phyloP scores from a whole-genome alignment of 345 rosid genomes.

The Durio zibethinus region DNA sequence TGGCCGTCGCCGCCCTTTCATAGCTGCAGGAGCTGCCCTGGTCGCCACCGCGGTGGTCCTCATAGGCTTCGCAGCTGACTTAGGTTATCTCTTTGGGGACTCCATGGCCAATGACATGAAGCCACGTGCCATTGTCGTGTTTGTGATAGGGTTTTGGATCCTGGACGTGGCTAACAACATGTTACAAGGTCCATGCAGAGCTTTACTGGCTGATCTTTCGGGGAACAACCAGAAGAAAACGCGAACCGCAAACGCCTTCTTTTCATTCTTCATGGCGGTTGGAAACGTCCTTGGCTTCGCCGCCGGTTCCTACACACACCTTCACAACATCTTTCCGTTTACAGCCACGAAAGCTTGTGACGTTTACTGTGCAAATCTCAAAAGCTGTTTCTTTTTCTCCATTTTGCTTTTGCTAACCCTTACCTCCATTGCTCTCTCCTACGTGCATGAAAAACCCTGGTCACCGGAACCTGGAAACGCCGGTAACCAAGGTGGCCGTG shows the following conservation, averaged over 20 bases:
- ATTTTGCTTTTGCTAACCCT: slow-evolving; percentile 45
- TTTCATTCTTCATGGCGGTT: slow-evolving; percentile 87
- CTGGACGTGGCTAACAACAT: slow-evolving; percentile 75
- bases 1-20: slow-evolving; percentile 73
- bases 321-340: slow-evolving; percentile 61
- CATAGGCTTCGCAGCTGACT: slow-evolving; percentile 60
- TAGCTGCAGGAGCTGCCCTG: slow-evolving; percentile 38
- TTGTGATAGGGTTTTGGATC: slow-evolving; percentile 68
- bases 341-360: slow-evolving; percentile 68
- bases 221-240: slow-evolving; percentile 49
- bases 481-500: neutral
- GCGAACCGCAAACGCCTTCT: slow-evolving; percentile 56
- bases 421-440: slow-evolving; percentile 40
- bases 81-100: slow-evolving; percentile 54
- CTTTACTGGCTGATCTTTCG: slow-evolving; percentile 78
- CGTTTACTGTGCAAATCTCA: slow-evolving; percentile 79
- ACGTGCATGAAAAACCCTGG: slow-evolving; percentile 44
- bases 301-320: slow-evolving; percentile 57
- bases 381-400: slow-evolving; percentile 70
- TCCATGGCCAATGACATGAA: slow-evolving; percentile 18
- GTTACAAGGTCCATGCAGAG: slow-evolving; percentile 81
- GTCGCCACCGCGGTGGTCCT: slow-evolving; percentile 56
- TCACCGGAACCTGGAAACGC: slow-evolving; percentile 11
- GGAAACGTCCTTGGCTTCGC: slow-evolving; percentile 84
- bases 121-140: slow-evolving; percentile 49